A percentile compares a stretch with the other conserved stretches of the same genome.
These are phyloP conservation scores for Apiospora saccharicola DNA, from an alignment of 2,329 filamentous ascomycete genomes.

Conservation along the genomic window DNA sequence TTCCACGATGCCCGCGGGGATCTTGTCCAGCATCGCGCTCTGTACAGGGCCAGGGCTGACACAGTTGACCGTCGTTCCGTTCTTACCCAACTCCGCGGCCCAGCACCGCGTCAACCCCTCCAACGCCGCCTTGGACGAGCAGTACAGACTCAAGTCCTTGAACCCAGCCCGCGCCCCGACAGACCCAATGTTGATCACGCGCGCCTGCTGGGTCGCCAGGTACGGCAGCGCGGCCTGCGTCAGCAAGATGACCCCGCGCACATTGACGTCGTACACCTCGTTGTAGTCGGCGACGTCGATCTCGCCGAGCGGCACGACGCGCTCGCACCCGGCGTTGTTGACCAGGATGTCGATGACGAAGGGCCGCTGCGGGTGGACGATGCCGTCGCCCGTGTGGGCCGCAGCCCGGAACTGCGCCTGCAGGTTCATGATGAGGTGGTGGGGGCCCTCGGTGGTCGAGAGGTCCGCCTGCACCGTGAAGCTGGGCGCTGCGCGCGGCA, in stretches of 20 bases:
- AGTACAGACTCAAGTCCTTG: constrained; percentile 57
- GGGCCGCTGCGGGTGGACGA: constrained; percentile 24
- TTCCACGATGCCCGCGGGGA: constrained; percentile 56
- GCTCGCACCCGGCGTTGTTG: constrained; percentile 49
- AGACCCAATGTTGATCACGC: constrained; percentile 67
- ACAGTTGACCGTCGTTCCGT: constrained; percentile 67
- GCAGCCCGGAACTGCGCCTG: constrained; percentile 6
- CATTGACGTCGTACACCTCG: constrained; percentile 63
- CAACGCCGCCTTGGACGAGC: constrained; percentile 64
- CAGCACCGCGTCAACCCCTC: constrained; percentile 66
- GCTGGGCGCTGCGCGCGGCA: constrained; percentile 43
- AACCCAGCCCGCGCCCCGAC: constrained; percentile 58
- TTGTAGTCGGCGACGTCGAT: constrained; percentile 59
- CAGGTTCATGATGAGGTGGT: constrained; percentile 29
- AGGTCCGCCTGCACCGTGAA: constrained; percentile 36
- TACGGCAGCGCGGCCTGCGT: constrained; percentile 60
- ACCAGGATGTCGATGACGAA: constrained; percentile 43
- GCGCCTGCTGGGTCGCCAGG: constrained; percentile 46
- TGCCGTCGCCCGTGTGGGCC: constrained; percentile 23
- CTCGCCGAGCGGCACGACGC: constrained; percentile 46
- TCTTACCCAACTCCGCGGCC: constrained; percentile 63
- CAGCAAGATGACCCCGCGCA: constrained; percentile 61
- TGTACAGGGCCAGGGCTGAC: constrained; percentile 66
- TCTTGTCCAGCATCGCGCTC: constrained; percentile 63
- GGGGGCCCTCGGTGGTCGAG: constrained; percentile 33